Evolutionary conservation across 2,329 filamentous ascomycete genomes (phyloP), one percentile per base, ranked within the genome.

Genomic region (Calycina marina): DNA sequence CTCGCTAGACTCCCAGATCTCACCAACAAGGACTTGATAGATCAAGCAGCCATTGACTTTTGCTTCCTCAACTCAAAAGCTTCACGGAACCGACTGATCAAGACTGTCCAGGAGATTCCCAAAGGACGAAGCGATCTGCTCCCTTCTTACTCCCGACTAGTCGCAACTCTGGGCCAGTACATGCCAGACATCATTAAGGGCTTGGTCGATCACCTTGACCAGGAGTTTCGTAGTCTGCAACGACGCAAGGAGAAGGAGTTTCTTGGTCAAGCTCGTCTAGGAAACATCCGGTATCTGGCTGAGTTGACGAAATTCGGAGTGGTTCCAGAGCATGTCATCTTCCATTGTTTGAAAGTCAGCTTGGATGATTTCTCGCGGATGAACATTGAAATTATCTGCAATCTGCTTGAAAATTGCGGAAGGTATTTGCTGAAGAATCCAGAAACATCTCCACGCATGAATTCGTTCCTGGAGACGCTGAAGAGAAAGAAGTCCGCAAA

Each of bases 301-400:
- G 90, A 98, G 57, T 61, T 98, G 51, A 98, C 90, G 37, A 98
- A 98, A 52, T 98, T 98, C 50, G 88, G 90, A 18, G 84, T 94
- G 18, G 90, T 98, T 6, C 90, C 92, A 1, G 90, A 98, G 55
- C 90, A 98, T 56, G 88, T 98, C 42, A 92, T 98, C 33, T 98
- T 98, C 52, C 90, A 98, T 52, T 98, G 90, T 52, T 72, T 98
- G 47, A 98, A 94, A 56, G 88, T 98, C 54, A 92, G 88, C 45
- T 61, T 98, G 16, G 90, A 98, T 48, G 90, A 98, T 50, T 98
- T 98, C 51, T 94, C 90, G 2, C 73, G 88, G 39, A 94, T 94
- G 81, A 98, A 98, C 50, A 94, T 98, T 41, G 92, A 98, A 55
- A 94, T 98, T 46, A 88, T 98, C 41, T 92, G 86, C 49, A 93